Base-by-base conservation (phyloP, 1,284 basidiomycete species). In the Psilocybe mexicana region DNA sequence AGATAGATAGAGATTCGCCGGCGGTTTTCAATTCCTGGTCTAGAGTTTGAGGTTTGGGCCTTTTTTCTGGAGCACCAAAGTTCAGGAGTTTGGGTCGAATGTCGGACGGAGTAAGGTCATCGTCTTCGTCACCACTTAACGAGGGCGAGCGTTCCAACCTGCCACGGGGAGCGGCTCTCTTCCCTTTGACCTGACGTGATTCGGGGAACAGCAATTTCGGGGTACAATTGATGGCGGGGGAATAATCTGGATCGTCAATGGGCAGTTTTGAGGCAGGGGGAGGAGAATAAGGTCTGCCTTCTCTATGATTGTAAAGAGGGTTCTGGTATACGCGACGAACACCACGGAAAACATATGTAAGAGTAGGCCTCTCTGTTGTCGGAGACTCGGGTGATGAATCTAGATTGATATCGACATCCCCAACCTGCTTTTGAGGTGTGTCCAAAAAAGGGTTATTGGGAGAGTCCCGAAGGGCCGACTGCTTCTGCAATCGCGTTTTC, bases 271-370 rank as follows among this genome's bases (percentile, higher is more conserved):
- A 76, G 2, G 71, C 75, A 1, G 75, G 73, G 35, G 79, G 75
- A 6, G 75, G 76, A 0, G 76, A 73, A 2, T 72, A 62, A 0
- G 78, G 69, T 2, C 73, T 71, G 30, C 76, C 73, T 43, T 69
- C 67, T 12, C 64, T 68, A 36, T 74, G 75, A 59, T 79, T 70
- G 61, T 78, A 85, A 38, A 79, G 69, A 2, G 83, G 83, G 64
- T 86, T 86, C 11, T 73, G 72, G 57, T 81, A 79, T 11, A 71
- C 70, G 24, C 77, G 73, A 33, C 76, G 76, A 23, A 79, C 77
- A 50, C 84, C 84, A 43, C 84, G 84, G 73, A 84, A 85, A 57
- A 86, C 82, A 65, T 81, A 84, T 45, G 78, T 77, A 24, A 85
- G 66, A 7, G 75, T 82, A 0, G 81, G 76, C 65, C 85, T 82